Conservation (phyloP, 208 protist genomes). For the Leishmania tropica region DNA sequence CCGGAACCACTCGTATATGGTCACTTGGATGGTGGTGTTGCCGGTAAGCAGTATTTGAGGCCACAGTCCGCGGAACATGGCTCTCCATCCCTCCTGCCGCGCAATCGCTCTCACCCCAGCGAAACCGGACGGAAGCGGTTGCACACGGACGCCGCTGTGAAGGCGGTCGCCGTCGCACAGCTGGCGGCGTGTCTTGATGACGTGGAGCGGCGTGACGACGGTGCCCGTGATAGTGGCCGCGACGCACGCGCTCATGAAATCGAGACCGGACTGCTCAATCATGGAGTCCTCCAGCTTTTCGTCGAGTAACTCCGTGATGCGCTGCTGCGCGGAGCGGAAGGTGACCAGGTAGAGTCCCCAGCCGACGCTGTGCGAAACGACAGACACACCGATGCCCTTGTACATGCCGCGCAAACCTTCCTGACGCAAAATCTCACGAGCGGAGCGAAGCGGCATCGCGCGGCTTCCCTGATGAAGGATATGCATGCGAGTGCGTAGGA, state of each 20-base stretch:
- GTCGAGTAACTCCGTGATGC: slow-evolving; percentile 36
- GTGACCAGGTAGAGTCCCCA: slow-evolving; percentile 81
- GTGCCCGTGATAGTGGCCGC: slow-evolving; percentile 66
- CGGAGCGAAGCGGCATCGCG: slow-evolving; percentile 48
- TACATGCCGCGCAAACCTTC: slow-evolving; percentile 82
- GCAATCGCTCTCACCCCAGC: slow-evolving; percentile 47
- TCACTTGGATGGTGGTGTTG: slow-evolving; percentile 85
- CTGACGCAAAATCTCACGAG: slow-evolving; percentile 51
- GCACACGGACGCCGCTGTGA: slow-evolving; percentile 17
- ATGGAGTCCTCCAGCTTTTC: slow-evolving; percentile 12
- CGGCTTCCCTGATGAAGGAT: slow-evolving; percentile 55
- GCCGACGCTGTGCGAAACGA: slow-evolving; percentile 71
- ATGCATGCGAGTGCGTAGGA: slow-evolving; percentile 84
- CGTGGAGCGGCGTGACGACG: slow-evolving; percentile 73
- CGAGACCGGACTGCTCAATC: slow-evolving; percentile 19
- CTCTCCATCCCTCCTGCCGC: slow-evolving; percentile 51
- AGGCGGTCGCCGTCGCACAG: slow-evolving; percentile 47
- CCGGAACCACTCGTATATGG: slow-evolving; percentile 80
- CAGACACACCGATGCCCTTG: slow-evolving; percentile 68
- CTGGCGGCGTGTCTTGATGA: slow-evolving; percentile 83
- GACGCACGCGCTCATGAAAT: slow-evolving; percentile 71
- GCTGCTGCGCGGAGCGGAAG: slow-evolving; percentile 67
- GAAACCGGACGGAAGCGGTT: slow-evolving; percentile 19
- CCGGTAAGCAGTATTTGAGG: slow-evolving; percentile 80
- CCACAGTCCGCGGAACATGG: slow-evolving; percentile 70